phyloP scores from a whole-genome alignment of 1,284 basidiomycete genomes.

The Rhodotorula sp. region DNA sequence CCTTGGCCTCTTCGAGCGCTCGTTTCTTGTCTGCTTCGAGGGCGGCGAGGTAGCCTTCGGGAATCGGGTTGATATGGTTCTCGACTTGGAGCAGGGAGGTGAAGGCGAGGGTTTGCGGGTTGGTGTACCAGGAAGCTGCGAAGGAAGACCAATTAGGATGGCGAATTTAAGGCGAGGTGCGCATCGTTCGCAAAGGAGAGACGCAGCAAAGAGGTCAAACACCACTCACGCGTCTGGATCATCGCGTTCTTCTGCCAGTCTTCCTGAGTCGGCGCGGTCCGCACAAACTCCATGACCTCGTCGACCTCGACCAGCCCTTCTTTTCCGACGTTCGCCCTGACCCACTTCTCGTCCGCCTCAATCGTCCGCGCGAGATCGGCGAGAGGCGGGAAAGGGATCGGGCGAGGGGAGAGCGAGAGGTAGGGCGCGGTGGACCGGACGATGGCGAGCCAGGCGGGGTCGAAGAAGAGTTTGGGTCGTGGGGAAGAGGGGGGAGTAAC shows the following conservation, averaged over 20 bases:
- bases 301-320: constrained; percentile 53
- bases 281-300: constrained; percentile 67
- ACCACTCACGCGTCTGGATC: constrained; percentile 17
- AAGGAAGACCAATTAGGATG: no score
- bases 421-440: constrained; percentile 78
- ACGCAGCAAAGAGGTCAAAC: neutral
- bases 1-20: constrained; percentile 15
- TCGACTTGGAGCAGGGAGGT: constrained; percentile 73
- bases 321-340: constrained; percentile 57
- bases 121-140: constrained; percentile 73
- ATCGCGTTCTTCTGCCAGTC: constrained; percentile 44
- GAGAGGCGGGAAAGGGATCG: constrained; percentile 59
- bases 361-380: constrained; percentile 59
- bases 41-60: constrained; percentile 25
- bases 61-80: constrained; percentile 68
- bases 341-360: constrained; percentile 63
- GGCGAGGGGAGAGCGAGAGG: constrained; percentile 59
- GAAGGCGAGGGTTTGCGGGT: constrained; percentile 86
- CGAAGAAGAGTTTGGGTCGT: constrained; percentile 54
- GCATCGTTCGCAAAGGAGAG: constrained; percentile 13
- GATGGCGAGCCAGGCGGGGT: constrained; percentile 92
- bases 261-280: constrained; percentile 65
- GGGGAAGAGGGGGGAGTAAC: constrained; percentile 16
- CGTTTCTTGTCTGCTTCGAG: constrained; percentile 14
- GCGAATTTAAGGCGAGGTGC: no score